Evolutionary conservation across 164 flowering plant species (phyloP).

Genomic region (Euptelea pleiosperma): DNA sequence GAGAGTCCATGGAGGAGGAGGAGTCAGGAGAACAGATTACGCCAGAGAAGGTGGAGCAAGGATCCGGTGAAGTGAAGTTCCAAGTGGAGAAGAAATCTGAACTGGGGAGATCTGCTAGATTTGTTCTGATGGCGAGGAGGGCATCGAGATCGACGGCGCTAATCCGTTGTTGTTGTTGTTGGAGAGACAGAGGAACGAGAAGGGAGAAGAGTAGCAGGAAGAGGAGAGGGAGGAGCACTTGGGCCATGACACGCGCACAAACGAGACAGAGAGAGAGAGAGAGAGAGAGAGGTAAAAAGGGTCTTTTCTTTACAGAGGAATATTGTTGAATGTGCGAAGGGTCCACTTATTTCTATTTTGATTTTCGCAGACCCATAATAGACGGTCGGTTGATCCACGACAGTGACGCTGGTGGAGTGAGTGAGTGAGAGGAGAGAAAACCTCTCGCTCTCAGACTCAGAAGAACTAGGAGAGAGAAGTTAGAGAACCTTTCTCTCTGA

Average conservation of each 20-base stretch:
- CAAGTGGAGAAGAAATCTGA: slow-evolving; percentile 59
- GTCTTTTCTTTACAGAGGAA: no score
- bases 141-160: slow-evolving; percentile 34
- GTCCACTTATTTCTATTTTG: no score
- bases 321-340: background rate
- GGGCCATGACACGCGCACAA: no score
- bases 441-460: no score
- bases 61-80: slow-evolving; percentile 52
- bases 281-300: no score
- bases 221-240: background rate
- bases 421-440: background rate
- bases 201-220: background rate
- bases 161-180: slow-evolving; percentile 16
- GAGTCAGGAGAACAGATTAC: slow-evolving; percentile 32
- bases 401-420: background rate
- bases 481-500: no score
- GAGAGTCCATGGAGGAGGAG: background rate
- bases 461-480: no score
- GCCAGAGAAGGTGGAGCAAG: slow-evolving; percentile 59
- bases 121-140: slow-evolving; percentile 32
- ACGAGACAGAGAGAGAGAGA: background rate
- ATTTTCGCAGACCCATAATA: background rate
- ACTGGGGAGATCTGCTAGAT: slow-evolving; percentile 39
- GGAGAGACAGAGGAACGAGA: slow-evolving; percentile 10
- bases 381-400: background rate